Base-by-base conservation (phyloP, 2,329 filamentous ascomycete genomes). In the Epichloe sylvatica region DNA sequence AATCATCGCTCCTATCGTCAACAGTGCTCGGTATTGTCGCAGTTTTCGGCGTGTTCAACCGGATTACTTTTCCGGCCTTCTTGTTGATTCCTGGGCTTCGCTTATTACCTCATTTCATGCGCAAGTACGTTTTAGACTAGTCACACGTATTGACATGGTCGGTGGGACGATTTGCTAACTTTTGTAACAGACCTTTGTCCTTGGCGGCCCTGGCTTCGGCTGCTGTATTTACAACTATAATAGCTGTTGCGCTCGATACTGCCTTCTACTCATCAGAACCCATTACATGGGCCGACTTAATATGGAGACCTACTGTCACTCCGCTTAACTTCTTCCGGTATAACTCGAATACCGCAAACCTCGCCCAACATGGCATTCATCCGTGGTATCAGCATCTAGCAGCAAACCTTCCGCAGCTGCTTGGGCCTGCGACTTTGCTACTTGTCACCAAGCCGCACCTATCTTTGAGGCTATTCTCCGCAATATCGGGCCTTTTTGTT, bases 11-110 rank as follows among this genome's bases (percentile, higher is more conserved):
- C 50, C 71, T 88, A 57, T 82, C 89, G 19, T 89, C 85, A 51
- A 76, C 80, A 39, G 74, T 92, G 40, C 78, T 98, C 39, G 88
- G 88, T 33, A 80, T 90, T 53, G 79, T 96, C 49, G 75, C 79
- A 47, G 83, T 95, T 13, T 85, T 92, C 60, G 92, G 92, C 46
- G 71, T 91, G 51, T 98, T 98, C 69, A 98, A 97, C 68, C 81
- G 92, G 56, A 96, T 97, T 60, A 98, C 92, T 9, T 97, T 97
- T 65, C 91, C 91, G 43, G 91, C 90, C 13, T 98, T 94, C 64
- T 69, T 98, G 53, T 65, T 94, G 51, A 80, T 96, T 62, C 91
- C 92, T 48, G 83, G 84, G 36, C 70, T 94, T 62, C 83, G 82
- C 62, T 74, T 98, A 61, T 72, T 97, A 64, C 88, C 88, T 56